A percentile compares a stretch with the other conserved stretches of the same genome.
These are phyloP conservation scores for Starmera dryadoides DNA, from an alignment of 805 yeast species.

Conservation along the genomic window DNA sequence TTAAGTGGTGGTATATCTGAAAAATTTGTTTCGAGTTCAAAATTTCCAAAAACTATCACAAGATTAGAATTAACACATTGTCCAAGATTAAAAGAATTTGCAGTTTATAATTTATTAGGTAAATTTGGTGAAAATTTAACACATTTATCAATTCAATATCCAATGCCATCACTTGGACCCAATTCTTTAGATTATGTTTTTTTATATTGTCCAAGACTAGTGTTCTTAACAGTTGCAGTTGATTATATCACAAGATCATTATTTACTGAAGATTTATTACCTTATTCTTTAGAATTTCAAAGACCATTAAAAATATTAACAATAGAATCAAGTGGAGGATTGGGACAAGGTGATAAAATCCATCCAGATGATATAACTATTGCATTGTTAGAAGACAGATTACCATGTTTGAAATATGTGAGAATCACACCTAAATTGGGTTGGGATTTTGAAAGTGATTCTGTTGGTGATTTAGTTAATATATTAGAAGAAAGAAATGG, in stretches of 20 bases:
- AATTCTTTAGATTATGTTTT: slow-evolving; percentile 70
- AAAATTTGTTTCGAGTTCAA: slow-evolving; percentile 60
- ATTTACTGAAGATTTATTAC: slow-evolving; percentile 39
- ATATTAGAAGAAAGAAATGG: slow-evolving; percentile 72
- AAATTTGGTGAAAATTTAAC: slow-evolving; percentile 61
- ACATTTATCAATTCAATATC: slow-evolving; percentile 67
- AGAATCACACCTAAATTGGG: slow-evolving; percentile 73
- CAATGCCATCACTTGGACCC: slow-evolving; percentile 74
- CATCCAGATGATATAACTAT: slow-evolving; percentile 86
- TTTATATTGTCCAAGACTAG: slow-evolving; percentile 67
- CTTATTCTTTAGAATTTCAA: slow-evolving; percentile 15
- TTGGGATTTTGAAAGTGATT: slow-evolving; percentile 68
- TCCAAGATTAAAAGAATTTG: slow-evolving; percentile 62
- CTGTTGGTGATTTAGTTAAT: slow-evolving; percentile 55
- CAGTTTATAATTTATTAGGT: slow-evolving; percentile 54
- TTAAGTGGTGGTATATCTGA: slow-evolving; percentile 88
- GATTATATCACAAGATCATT: slow-evolving; percentile 59
- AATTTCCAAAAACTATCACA: slow-evolving; percentile 68
- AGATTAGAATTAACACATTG: slow-evolving; percentile 81
- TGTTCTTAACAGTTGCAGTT: slow-evolving; percentile 59
- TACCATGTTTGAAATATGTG: slow-evolving; percentile 60
- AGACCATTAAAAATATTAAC: slow-evolving; percentile 55
- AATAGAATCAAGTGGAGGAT: slow-evolving; percentile 78
- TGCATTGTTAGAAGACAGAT: slow-evolving; percentile 70
- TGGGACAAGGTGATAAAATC: slow-evolving; percentile 76